phyloP scores from a whole-genome alignment of 2,329 filamentous ascomycete genomes.

The Stachybotrys chlorohalonatus region DNA sequence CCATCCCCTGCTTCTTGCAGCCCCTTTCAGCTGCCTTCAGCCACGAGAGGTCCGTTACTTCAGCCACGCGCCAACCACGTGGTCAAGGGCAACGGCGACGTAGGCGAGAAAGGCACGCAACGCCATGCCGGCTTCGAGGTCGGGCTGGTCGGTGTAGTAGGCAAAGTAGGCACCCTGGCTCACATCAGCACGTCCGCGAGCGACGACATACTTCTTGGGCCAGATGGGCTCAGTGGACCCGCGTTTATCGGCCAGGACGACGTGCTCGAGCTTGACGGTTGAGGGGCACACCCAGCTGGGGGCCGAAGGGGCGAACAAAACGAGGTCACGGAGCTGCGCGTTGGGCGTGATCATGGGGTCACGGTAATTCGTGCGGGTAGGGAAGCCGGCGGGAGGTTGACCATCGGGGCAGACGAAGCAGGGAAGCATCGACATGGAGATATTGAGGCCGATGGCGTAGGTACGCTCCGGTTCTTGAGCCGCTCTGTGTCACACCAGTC shows the following conservation, averaged over 20 bases:
- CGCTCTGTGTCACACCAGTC: not conserved
- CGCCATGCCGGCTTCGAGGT: not conserved
- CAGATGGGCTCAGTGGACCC: conserved; percentile 1
- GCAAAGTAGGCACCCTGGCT: not conserved
- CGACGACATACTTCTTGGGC: not conserved
- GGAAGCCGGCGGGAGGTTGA: not conserved
- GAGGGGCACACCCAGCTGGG: not conserved
- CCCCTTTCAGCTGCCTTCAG: not conserved
- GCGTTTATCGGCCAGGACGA: conserved; percentile 1
- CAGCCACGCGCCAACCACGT: not conserved
- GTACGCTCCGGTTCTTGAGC: not conserved
- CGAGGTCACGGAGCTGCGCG: not conserved
- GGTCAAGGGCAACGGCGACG: not conserved
- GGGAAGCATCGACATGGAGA: not conserved
- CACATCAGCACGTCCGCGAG: not conserved
- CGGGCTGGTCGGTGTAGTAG: not conserved
- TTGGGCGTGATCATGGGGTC: not conserved
- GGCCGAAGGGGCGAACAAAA: not conserved
- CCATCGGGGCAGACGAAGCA: not conserved
- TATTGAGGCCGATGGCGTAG: not conserved
- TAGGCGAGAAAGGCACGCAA: not conserved
- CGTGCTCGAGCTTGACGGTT: not conserved
- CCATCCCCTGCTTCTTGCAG: not conserved
- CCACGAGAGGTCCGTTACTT: too few species aligned
- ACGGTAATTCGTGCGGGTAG: not conserved